phyloP scores from a whole-genome alignment of 2,329 filamentous ascomycete species.

The Alternaria brassicicola region DNA sequence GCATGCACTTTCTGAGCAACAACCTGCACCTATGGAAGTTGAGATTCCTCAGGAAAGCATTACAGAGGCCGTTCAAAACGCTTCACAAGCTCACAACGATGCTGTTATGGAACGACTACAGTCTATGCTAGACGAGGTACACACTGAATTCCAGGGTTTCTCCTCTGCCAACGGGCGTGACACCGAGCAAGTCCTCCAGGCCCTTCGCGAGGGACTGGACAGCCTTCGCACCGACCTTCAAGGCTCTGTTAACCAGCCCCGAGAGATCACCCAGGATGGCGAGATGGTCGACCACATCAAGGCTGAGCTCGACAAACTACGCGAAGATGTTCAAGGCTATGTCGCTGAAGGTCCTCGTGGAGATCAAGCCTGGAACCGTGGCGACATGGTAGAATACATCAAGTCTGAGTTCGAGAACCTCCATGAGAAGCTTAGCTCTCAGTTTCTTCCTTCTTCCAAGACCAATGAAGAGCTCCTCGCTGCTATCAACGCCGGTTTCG shows the following conservation, averaged over 20 bases:
- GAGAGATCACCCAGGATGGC: slow-evolving; percentile 73
- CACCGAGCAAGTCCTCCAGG: slow-evolving; percentile 86
- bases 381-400: slow-evolving; percentile 58
- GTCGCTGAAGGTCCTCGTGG: slow-evolving; percentile 52
- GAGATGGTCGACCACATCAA: slow-evolving; percentile 76
- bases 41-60: slow-evolving; percentile 59
- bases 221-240: slow-evolving; percentile 81
- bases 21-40: slow-evolving; percentile 50
- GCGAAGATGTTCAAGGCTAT: slow-evolving; percentile 64
- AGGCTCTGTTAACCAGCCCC: slow-evolving; percentile 74
- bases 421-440: slow-evolving; percentile 62
- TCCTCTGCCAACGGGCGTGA: slow-evolving; percentile 78
- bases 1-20: slow-evolving; percentile 61
- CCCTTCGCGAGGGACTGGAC: slow-evolving; percentile 85
- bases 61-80: slow-evolving; percentile 63
- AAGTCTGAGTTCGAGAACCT: slow-evolving; percentile 66
- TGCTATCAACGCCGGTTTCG: slow-evolving; percentile 49
- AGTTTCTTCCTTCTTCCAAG: slow-evolving; percentile 43
- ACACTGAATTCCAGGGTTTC: slow-evolving; percentile 75
- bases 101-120: slow-evolving; percentile 66
- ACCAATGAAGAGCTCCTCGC: slow-evolving; percentile 49
- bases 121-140: slow-evolving; percentile 65
- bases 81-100: slow-evolving; percentile 61
- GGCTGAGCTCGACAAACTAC: slow-evolving; percentile 68
- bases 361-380: slow-evolving; percentile 49